phyloP scores from a whole-genome alignment of 805 yeast species.

The Candida alai region DNA sequence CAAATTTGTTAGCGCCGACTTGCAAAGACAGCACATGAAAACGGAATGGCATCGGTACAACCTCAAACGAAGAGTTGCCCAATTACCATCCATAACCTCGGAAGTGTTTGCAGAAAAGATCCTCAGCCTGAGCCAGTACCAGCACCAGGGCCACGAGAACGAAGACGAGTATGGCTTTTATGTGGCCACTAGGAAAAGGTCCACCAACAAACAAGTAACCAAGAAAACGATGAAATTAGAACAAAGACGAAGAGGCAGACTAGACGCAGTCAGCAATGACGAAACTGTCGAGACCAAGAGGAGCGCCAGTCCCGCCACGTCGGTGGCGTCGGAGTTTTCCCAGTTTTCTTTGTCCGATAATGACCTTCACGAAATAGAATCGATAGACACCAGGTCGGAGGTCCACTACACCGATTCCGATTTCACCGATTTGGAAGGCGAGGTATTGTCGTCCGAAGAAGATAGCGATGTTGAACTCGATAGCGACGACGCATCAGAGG shows the following conservation, averaged over 20 bases:
- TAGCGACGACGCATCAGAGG: slow-evolving; percentile 14
- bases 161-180: slow-evolving; percentile 58
- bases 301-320: slow-evolving; percentile 6
- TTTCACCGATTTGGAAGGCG: slow-evolving; percentile 17
- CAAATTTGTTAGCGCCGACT: slow-evolving; percentile 33
- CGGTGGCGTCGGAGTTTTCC: slow-evolving; percentile 44
- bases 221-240: slow-evolving; percentile 35
- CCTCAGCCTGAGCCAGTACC: slow-evolving; percentile 18
- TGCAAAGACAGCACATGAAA: slow-evolving; percentile 42
- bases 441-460: slow-evolving; percentile 17
- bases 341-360: slow-evolving; percentile 52
- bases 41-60: slow-evolving; percentile 46
- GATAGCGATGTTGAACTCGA: slow-evolving; percentile 17
- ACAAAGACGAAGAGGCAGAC: slow-evolving; percentile 16
- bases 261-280: slow-evolving; percentile 18
- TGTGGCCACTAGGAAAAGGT: slow-evolving; percentile 25
- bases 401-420: slow-evolving; percentile 42
- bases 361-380: slow-evolving; percentile 19
- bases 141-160: slow-evolving; percentile 16
- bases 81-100: slow-evolving; percentile 67
- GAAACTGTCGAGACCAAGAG: neutral
- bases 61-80: slow-evolving; percentile 43
- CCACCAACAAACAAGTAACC: slow-evolving; percentile 30
- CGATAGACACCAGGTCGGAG: slow-evolving; percentile 49
- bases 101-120: slow-evolving; percentile 71